Conservation (phyloP, 2,329 filamentous ascomycete genomes). For the Fusarium subtropicale region DNA sequence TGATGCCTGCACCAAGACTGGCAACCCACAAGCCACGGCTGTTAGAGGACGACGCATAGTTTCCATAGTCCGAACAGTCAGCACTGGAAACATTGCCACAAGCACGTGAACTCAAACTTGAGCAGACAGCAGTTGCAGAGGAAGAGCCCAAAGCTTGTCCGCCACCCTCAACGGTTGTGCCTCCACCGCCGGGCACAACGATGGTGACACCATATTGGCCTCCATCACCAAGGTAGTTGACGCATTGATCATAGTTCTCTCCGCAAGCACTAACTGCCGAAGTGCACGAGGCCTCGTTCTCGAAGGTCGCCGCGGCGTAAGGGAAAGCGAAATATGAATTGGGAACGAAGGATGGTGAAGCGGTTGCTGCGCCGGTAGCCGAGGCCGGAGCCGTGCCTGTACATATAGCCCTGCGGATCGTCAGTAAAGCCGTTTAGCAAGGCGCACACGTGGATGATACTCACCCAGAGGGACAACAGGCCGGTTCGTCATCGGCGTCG, state of each 20-base stretch:
- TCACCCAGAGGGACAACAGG: slow-evolving; percentile 66
- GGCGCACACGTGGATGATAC: slow-evolving; percentile 37
- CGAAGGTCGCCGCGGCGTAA: slow-evolving; percentile 65
- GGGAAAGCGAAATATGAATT: slow-evolving; percentile 72
- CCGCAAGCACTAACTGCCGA: slow-evolving; percentile 64
- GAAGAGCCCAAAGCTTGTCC: slow-evolving; percentile 56
- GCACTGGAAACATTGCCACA: slow-evolving; percentile 59
- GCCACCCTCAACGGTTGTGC: slow-evolving; percentile 62
- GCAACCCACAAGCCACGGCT: slow-evolving; percentile 18
- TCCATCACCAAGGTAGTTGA: slow-evolving; percentile 59
- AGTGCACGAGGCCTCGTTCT: slow-evolving; percentile 63
- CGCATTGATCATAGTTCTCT: slow-evolving; percentile 65
- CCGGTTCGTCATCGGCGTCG: slow-evolving; percentile 61
- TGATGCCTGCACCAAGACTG: slow-evolving; percentile 28
- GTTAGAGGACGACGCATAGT: slow-evolving; percentile 26
- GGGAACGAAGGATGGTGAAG: slow-evolving; percentile 62
- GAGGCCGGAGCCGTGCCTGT: slow-evolving; percentile 65
- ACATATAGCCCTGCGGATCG: slow-evolving; percentile 61
- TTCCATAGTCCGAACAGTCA: slow-evolving; percentile 53
- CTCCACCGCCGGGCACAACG: slow-evolving; percentile 64
- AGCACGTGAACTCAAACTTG: slow-evolving; percentile 64
- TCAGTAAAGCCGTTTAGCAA: slow-evolving; percentile 21
- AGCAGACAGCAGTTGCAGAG: slow-evolving; percentile 66
- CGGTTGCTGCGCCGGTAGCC: slow-evolving; percentile 52
- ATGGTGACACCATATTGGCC: slow-evolving; percentile 66